Conservation (phyloP, 768 basidiomycete species). For the Gloeophyllum trabeum region DNA sequence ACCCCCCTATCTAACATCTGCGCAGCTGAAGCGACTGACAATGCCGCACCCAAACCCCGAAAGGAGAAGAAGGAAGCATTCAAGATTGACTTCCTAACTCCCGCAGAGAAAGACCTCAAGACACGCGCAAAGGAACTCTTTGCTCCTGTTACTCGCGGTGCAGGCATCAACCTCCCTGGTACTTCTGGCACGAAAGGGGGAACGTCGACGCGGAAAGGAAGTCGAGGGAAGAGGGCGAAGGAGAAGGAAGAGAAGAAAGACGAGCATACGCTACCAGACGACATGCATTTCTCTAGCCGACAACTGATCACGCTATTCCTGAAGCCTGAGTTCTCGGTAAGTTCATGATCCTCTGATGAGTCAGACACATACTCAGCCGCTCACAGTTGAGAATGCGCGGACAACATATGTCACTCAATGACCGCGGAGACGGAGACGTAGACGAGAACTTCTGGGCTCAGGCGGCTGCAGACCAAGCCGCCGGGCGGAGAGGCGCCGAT, state of each 20-base stretch:
- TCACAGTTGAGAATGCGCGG: constrained; percentile 89
- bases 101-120: constrained; percentile 48
- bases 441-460: constrained; percentile 98
- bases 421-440: constrained; percentile 73
- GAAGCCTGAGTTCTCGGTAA: constrained; percentile 90
- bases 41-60: constrained; percentile 37
- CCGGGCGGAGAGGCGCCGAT: constrained; percentile 36
- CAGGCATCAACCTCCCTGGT: constrained; percentile 51
- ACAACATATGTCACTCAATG: constrained; percentile 40
- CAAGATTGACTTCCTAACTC: constrained; percentile 68
- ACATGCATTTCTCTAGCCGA: constrained; percentile 92
- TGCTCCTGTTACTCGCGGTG: constrained; percentile 60
- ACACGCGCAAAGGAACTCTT: constrained; percentile 63
- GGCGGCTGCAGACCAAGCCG: constrained; percentile 78
- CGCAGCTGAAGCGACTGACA: constrained; percentile 38
- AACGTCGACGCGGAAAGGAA: neutral
- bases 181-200: constrained; percentile 7
- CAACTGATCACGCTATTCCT: constrained; percentile 88
- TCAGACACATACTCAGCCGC: constrained; percentile 6
- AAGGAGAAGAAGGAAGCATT: constrained; percentile 74
- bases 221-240: constrained; percentile 29
- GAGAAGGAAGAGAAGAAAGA: constrained; percentile 51
- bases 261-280: constrained; percentile 80
- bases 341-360: constrained; percentile 14
- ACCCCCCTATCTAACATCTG: neutral